Percentiles rank a stretch among this genome's conserved stretches.
Evolutionary conservation across 768 basidiomycete species (phyloP).

Genomic region (Botryobasidium botryosum): DNA sequence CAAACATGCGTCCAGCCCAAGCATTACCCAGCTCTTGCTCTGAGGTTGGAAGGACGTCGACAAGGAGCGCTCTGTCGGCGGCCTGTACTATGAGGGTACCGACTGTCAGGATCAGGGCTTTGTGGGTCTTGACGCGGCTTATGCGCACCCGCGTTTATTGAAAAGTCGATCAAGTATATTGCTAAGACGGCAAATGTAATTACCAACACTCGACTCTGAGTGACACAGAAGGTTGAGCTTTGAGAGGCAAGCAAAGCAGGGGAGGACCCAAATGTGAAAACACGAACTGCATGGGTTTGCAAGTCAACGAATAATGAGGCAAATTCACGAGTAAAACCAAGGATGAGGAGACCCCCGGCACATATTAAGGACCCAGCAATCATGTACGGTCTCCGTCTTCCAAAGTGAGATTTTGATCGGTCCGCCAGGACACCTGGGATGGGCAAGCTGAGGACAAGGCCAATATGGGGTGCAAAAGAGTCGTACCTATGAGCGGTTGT

Average conservation of each 20-base stretch:
- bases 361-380: conserved; percentile 48
- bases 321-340: conserved; percentile 66
- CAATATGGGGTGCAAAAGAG: not conserved
- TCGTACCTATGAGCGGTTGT: conserved; percentile 68
- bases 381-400: conserved; percentile 78
- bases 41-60: conserved; percentile 60
- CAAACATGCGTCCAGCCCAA: conserved; percentile 90
- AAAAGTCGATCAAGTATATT: conserved; percentile 52
- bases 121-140: conserved; percentile 2
- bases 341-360: conserved; percentile 52
- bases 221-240: not conserved
- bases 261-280: not conserved
- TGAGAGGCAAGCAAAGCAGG: not conserved
- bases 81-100: conserved; percentile 49
- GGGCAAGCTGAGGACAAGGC: not conserved
- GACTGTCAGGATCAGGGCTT: conserved; percentile 1
- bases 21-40: conserved; percentile 78
- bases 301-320: conserved; percentile 28
- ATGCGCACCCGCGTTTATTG: conserved; percentile 36
- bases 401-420: conserved; percentile 64
- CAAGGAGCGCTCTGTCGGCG: conserved; percentile 75
- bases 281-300: not conserved
- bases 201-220: conserved; percentile 45
- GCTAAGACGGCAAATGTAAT: conserved; percentile 63
- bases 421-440: conserved; percentile 54